phyloP scores from a whole-genome alignment of 2,329 filamentous ascomycete species.

The Beauveria medogensis region DNA sequence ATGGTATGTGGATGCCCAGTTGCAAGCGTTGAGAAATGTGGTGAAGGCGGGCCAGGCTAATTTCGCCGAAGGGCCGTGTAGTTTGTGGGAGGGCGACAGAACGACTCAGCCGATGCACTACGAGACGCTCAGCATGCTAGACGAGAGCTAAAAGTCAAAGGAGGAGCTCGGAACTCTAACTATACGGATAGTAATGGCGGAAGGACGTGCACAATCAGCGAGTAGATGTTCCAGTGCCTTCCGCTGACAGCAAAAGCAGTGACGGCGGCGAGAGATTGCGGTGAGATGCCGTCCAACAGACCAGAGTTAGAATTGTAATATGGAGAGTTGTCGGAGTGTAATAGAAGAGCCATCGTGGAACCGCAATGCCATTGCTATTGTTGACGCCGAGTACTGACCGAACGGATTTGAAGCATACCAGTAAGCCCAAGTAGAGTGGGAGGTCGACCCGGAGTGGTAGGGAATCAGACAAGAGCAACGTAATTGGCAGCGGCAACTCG shows the following conservation, averaged over 20 bases:
- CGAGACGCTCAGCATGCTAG: background rate
- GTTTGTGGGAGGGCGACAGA: background rate
- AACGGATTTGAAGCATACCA: background rate
- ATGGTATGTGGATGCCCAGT: background rate
- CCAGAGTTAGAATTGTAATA: background rate
- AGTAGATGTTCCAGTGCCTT: background rate
- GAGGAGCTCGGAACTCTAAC: background rate
- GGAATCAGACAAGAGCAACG: background rate
- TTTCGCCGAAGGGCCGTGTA: background rate
- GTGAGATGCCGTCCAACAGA: background rate
- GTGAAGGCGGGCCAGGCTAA: background rate
- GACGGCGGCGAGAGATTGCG: background rate
- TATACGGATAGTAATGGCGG: background rate
- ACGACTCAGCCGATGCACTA: background rate
- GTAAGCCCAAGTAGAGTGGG: background rate
- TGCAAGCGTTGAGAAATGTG: background rate
- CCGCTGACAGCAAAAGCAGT: background rate
- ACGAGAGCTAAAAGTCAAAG: background rate
- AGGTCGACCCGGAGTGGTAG: background rate
- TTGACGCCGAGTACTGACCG: background rate
- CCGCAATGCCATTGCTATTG: background rate
- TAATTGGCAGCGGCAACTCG: background rate
- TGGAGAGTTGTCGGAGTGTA: background rate
- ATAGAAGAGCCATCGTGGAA: constrained; percentile 1
- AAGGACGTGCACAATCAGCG: background rate